phyloP scores from a whole-genome alignment of 768 basidiomycete species.

The Galerina sulciceps region DNA sequence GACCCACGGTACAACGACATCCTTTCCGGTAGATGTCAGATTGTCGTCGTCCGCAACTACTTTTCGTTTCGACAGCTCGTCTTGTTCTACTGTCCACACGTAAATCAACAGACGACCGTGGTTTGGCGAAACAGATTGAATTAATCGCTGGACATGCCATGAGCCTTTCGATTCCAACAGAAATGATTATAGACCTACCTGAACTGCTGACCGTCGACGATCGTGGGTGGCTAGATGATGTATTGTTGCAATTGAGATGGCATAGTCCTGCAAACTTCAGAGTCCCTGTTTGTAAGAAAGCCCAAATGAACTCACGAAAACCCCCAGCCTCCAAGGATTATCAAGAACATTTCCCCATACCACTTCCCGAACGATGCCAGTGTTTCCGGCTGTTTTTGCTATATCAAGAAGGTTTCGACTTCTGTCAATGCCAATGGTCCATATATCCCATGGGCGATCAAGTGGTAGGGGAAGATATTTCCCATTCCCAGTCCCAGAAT shows the following conservation, averaged over 20 bases:
- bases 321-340: conserved; percentile 72
- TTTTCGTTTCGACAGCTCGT: conserved; percentile 76
- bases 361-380: conserved; percentile 60
- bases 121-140: conserved; percentile 63
- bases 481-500: conserved; percentile 96
- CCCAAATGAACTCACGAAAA: conserved; percentile 61
- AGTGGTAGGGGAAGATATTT: conserved; percentile 87
- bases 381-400: conserved; percentile 66
- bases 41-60: conserved; percentile 44
- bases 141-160: conserved; percentile 52
- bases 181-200: conserved; percentile 48
- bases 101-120: conserved; percentile 89
- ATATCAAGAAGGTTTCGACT: conserved; percentile 79
- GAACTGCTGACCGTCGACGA: conserved; percentile 72
- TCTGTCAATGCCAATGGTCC: conserved; percentile 86
- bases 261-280: conserved; percentile 72
- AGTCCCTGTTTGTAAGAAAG: not conserved
- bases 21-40: conserved; percentile 51
- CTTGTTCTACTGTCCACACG: conserved; percentile 97
- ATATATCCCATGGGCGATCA: conserved; percentile 60
- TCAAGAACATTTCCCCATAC: conserved; percentile 81
- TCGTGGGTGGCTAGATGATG: conserved; percentile 89
- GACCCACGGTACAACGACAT: conserved; percentile 94
- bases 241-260: conserved; percentile 96
- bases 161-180: not conserved